These are phyloP conservation scores for Neurospora intermedia DNA, from an alignment of 495 filamentous ascomycete species.

Conservation along the genomic window DNA sequence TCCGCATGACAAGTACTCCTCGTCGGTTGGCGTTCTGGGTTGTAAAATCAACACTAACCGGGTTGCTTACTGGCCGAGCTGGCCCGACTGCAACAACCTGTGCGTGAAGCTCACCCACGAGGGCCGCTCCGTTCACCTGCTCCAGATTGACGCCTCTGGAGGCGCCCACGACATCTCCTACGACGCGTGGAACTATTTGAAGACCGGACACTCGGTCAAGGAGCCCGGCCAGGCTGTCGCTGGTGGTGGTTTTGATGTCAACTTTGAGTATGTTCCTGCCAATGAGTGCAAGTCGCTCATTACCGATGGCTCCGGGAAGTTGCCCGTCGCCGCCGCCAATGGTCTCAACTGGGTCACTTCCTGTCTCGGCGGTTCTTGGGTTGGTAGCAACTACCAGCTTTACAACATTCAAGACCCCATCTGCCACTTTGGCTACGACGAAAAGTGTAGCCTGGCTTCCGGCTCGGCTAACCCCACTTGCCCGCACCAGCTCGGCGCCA, in stretches of 20 bases:
- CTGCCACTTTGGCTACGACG: conserved; percentile 29
- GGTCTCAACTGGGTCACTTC: conserved; percentile 31
- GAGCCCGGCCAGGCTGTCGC: conserved; percentile 22
- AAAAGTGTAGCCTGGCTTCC: conserved; percentile 13
- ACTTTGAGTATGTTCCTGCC: conserved; percentile 23
- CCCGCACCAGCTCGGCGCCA: conserved; percentile 21
- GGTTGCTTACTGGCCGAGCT: conserved; percentile 32
- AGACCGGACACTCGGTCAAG: conserved; percentile 26
- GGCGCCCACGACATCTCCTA: conserved; percentile 33
- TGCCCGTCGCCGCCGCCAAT: conserved; percentile 32
- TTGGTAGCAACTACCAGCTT: conserved; percentile 23
- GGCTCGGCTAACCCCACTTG: conserved; percentile 13
- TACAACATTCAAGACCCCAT: conserved; percentile 28
- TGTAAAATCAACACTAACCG: conserved; percentile 35
- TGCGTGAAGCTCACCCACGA: conserved; percentile 27
- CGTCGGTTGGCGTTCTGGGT: conserved; percentile 32
- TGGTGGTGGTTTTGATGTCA: conserved; percentile 27
- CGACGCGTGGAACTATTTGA: conserved; percentile 33
- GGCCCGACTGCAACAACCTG: conserved; percentile 32
- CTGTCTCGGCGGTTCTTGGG: conserved; percentile 27
- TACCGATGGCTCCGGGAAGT: conserved; percentile 19
- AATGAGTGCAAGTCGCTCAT: conserved; percentile 23
- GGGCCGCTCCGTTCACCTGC: conserved; percentile 28
- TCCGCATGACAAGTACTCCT: conserved; percentile 32
- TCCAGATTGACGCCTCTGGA: conserved; percentile 30